Conservation (phyloP, 805 yeast genomes). For the Starmerella gropengiesseri region DNA sequence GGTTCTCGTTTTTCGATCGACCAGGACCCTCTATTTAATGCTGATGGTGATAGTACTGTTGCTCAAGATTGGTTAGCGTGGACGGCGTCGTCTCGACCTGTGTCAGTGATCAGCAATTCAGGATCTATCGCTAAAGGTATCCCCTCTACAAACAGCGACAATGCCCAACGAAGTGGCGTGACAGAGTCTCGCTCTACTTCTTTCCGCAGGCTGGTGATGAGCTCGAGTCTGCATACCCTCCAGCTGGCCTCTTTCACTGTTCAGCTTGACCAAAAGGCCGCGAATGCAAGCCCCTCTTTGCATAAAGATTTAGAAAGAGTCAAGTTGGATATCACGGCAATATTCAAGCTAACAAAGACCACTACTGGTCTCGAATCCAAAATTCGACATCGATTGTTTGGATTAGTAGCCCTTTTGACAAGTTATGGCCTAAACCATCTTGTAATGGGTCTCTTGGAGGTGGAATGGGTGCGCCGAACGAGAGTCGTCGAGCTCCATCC, state of each 20-base stretch:
- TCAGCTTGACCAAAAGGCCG: constrained; percentile 25
- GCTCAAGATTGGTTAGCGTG: constrained; percentile 20
- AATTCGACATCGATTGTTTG: constrained; percentile 6
- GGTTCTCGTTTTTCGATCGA: neutral
- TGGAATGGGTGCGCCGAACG: constrained; percentile 26
- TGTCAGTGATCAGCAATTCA: constrained; percentile 11
- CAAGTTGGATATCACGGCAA: constrained; percentile 15
- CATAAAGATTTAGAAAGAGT: constrained; percentile 13
- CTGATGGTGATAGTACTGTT: constrained; percentile 12
- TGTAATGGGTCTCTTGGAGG: constrained; percentile 22
- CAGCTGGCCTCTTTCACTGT: constrained; percentile 29
- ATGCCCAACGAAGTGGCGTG: neutral
- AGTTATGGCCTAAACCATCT: constrained; percentile 13
- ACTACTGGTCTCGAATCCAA: constrained; percentile 9
- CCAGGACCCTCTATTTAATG: constrained; percentile 5
- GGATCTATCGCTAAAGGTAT: neutral
- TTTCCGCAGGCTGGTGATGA: constrained; percentile 22
- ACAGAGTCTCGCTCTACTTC: constrained; percentile 18
- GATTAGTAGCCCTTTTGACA: constrained; percentile 16
- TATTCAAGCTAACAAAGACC: constrained; percentile 14
- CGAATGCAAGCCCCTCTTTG: neutral
- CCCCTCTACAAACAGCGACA: neutral
- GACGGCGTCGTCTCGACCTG: constrained; percentile 15
- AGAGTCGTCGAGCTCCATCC: constrained; percentile 15
- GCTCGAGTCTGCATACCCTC: constrained; percentile 26